These are phyloP conservation scores for Cytospora piceicola DNA, from an alignment of 2,329 filamentous ascomycete genomes.

Conservation along the genomic window DNA sequence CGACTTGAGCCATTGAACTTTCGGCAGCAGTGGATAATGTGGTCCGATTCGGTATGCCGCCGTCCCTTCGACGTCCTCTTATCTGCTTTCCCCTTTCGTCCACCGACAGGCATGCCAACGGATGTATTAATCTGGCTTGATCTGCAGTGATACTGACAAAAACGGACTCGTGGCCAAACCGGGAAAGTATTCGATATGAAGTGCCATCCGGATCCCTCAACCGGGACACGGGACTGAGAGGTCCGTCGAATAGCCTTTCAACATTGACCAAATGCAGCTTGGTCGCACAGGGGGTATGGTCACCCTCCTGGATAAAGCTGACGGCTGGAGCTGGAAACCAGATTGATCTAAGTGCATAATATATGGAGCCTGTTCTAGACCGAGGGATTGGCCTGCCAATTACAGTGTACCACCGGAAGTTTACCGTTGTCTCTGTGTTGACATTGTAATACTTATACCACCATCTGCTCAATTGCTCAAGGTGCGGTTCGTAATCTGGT, in stretches of 20 bases:
- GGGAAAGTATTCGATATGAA: too few species aligned
- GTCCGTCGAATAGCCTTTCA: neutral
- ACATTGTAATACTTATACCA: neutral
- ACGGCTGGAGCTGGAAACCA: too few species aligned
- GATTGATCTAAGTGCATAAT: neutral
- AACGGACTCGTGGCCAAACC: too few species aligned
- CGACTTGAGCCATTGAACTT: too few species aligned
- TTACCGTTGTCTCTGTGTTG: neutral
- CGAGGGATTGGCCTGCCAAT: neutral
- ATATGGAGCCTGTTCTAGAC: neutral
- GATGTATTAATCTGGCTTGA: neutral
- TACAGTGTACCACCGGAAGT: neutral
- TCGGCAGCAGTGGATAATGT: too few species aligned
- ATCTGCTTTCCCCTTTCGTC: too few species aligned
- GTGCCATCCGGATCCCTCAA: too few species aligned
- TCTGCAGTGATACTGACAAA: neutral
- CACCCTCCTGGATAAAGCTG: neutral
- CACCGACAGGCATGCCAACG: too few species aligned
- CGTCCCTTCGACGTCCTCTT: too few species aligned
- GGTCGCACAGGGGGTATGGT: neutral
- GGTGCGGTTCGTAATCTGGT: too few species aligned
- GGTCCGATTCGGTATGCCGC: too few species aligned
- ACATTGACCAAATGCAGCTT: too few species aligned
- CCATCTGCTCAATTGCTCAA: neutral
- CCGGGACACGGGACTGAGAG: neutral